Evolutionary conservation across 2,329 filamentous ascomycete species (phyloP).

Genomic region (Aspergillus texensis): DNA sequence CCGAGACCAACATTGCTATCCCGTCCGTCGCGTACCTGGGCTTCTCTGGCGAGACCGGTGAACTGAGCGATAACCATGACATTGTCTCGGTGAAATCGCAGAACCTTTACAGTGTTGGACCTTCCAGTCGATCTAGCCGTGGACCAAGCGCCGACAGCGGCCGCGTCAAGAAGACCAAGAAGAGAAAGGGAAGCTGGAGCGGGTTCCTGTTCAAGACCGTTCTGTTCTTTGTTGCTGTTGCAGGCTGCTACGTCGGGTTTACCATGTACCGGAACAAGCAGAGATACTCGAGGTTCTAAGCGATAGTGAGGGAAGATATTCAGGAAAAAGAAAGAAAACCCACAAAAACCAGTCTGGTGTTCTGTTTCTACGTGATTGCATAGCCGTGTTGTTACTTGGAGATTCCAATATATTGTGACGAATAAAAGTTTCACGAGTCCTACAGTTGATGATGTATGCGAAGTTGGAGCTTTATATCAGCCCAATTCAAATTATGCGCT

Average conservation of each 20-base stretch:
- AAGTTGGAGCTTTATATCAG: not conserved
- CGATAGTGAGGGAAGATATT: not conserved
- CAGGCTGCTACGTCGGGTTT: conserved; percentile 80
- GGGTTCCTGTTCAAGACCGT: conserved; percentile 83
- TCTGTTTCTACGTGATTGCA: conserved; percentile 23
- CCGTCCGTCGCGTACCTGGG: conserved; percentile 70
- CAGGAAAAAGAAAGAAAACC: conserved; percentile 11
- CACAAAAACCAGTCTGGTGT: conserved; percentile 12
- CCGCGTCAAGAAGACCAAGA: conserved; percentile 23
- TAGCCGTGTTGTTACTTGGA: conserved; percentile 24
- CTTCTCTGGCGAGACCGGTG: conserved; percentile 79
- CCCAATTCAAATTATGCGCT: not conserved
- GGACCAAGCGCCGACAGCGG: conserved; percentile 25
- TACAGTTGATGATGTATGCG: not conserved
- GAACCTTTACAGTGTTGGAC: conserved; percentile 73
- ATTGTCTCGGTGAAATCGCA: conserved; percentile 83
- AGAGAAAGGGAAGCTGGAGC: conserved; percentile 57
- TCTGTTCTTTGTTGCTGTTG: conserved; percentile 69
- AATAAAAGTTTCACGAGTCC: conserved; percentile 15
- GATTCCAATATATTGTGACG: conserved; percentile 16
- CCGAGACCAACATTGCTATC: conserved; percentile 70
- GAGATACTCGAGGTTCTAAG: conserved; percentile 49
- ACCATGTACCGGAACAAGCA: conserved; percentile 73
- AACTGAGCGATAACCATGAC: conserved; percentile 97
- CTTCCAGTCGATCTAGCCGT: conserved; percentile 26